phyloP scores from a whole-genome alignment of 169 alveolate genomes.

The Perkinsus olseni region DNA sequence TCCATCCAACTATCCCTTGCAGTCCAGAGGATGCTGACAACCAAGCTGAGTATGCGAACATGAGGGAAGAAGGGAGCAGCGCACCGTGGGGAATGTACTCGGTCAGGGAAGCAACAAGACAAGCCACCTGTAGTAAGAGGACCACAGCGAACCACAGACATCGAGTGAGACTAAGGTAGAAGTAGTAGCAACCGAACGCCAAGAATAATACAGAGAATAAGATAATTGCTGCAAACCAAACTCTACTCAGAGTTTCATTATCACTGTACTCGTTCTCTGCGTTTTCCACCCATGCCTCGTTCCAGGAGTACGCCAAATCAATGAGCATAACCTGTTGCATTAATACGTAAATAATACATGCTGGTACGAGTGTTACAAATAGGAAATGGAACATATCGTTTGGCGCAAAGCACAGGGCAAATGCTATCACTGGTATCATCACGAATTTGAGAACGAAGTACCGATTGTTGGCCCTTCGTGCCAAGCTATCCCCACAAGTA shows the following conservation, averaged over 20 bases:
- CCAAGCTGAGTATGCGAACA: neutral
- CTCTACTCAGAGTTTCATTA: neutral
- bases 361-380: neutral
- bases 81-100: neutral
- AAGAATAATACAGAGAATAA: neutral
- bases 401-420: neutral
- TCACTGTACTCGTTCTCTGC: neutral
- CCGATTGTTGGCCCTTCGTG: neutral
- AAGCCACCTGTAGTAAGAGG: neutral
- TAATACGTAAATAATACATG: neutral
- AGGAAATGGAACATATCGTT: neutral
- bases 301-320: neutral
- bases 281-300: neutral
- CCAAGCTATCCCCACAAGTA: neutral
- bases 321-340: neutral
- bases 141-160: neutral
- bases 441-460: neutral
- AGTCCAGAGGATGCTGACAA: neutral
- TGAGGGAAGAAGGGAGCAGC: neutral
- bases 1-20: neutral
- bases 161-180: neutral
- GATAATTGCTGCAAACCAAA: neutral
- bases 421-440: neutral
- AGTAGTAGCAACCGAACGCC: neutral
- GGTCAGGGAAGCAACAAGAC: neutral